Evolutionary conservation across 352 stramenopile genomes (phyloP), one percentile per base, ranked within the genome.

Genomic region (Phytophthora pseudosyringae): DNA sequence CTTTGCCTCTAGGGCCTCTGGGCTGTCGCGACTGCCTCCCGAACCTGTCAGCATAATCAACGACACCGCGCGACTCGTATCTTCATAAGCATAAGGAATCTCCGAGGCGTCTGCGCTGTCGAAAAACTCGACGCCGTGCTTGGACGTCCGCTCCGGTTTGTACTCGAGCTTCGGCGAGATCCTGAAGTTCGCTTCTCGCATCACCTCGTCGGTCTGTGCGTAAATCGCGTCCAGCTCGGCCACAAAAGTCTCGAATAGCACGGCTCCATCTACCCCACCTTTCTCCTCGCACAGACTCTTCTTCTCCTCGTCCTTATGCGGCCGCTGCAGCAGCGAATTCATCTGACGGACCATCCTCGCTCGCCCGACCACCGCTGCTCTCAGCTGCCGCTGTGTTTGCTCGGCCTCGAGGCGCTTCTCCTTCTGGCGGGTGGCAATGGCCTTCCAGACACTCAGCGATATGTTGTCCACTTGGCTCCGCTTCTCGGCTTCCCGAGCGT

Each of bases 81-180:
- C 28, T 38, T 67, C 48, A 21, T 45, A 70, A 9, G 13, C 40
- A 13, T 64, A 70, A 3, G 66, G 66, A 4, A 74, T 39, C 18
- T 52, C 35, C 5, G 35, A 41, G 8, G 12, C 26, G 39, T 62
- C 28, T 5, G 52, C 38, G n/a, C 35, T 68, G 5, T 52, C 51
- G 15, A 63, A 63, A 11, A 32, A 41, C 44, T 68, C 51, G 8
- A 62, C 18, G 0, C 52, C 51, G 25, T 52, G 26, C 9, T 49
- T 57, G 5, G 6, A 21, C 15, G 3, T 54, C 5, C 41, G 12
- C 21, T 8, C 16, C 5, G 54, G 41, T n/a, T 44, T 61, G 18
- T 50, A 64, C 16, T 16, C 26, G 10, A 64, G 10, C 35, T 28
- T 33, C 3, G 5, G 21, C 3, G 54, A 45, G 15, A 38, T 32